Conservation (phyloP, 176 grass and related monocot species). For the Bonia amplexicaulis region DNA sequence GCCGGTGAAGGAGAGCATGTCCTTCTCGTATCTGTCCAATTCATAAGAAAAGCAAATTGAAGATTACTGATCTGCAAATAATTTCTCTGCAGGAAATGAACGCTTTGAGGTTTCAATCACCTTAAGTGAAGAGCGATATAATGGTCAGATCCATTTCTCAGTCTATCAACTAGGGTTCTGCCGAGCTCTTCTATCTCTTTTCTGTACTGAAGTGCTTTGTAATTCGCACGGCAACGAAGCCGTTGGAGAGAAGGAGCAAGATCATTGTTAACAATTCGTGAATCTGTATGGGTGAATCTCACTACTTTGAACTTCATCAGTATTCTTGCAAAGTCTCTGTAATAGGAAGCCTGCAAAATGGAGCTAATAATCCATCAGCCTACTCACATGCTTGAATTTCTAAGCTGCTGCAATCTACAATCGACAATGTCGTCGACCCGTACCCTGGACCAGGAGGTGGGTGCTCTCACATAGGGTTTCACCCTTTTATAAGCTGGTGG, state of each 20-base stretch:
- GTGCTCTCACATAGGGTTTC: conserved; percentile 45
- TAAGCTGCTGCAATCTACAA: not conserved
- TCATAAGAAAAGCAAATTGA: not conserved
- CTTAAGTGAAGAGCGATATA: conserved; percentile 81
- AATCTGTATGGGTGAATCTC: conserved; percentile 62
- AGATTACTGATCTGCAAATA: not conserved
- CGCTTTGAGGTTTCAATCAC: conserved; percentile 9
- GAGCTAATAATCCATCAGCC: conserved; percentile 25
- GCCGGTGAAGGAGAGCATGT: conserved; percentile 76
- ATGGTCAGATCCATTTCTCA: conserved; percentile 36
- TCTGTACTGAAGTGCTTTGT: conserved; percentile 50
- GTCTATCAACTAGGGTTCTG: conserved; percentile 37
- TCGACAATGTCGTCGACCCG: conserved; percentile 1
- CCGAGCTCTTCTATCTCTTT: conserved; percentile 51
- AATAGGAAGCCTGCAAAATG: conserved; percentile 51
- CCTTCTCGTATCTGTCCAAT: conserved; percentile 68
- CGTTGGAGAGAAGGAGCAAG: conserved; percentile 52
- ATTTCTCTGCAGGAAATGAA: not conserved
- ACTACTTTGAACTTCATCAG: conserved; percentile 55
- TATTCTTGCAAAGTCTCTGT: conserved; percentile 35
- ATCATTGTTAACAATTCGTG: conserved; percentile 65
- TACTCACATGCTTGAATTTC: conserved; percentile 11
- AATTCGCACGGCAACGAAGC: conserved; percentile 73
- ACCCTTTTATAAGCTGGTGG: conserved; percentile 38
- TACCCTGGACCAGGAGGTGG: conserved; percentile 68